Base-by-base conservation (phyloP, 768 basidiomycete species). In the Russula griseocarnosa region DNA sequence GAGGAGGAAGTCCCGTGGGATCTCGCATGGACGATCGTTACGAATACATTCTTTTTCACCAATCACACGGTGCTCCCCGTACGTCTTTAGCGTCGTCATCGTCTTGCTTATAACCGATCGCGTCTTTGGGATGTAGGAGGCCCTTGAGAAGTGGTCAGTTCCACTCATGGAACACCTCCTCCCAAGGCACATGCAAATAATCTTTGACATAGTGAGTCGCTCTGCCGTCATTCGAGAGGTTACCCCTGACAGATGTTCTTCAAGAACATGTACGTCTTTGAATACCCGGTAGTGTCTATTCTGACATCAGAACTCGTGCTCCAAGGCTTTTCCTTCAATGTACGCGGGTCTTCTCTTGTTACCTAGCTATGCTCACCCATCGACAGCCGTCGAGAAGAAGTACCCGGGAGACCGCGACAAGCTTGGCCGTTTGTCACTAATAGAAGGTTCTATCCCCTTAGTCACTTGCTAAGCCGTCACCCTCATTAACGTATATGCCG, bases 41-140 rank as follows among this genome's bases (percentile, higher is more conserved):
- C 86, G 58, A 88, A 88, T 72, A 93, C 91, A 3, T 95, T 97
- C 79, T 94, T 91, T 75, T 98, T 94, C 78, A 98, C 94, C 11
- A 97, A 96, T 74, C 94, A 94, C 75, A 94, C 92, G 9, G 94
- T 98, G 34, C 79, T 97, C 34, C 91, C 93, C 26, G 92, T 88
- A 46, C 70, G 84, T 81, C 69, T 55, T 54, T 55, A 18, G 62
- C 38, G 38, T 38, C 13, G 7, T 51, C 44, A 52, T 22, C 20
- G 2, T 44, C 26, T 44, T 66, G 11, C n/a, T 24, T 44, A n/a
- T 32, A 20, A 2, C 40, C 38, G 46, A 67, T 20, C 38, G 20
- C 46, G 2, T 28, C 53, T 28, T 22, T 44, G 13, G 46, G 58
- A 67, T 30, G 66, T 59, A 88, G 87, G 89, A 91, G 79, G 89